Evolutionary conservation across 2,329 filamentous ascomycete genomes (phyloP).

Genomic region (Epichloe sibirici): DNA sequence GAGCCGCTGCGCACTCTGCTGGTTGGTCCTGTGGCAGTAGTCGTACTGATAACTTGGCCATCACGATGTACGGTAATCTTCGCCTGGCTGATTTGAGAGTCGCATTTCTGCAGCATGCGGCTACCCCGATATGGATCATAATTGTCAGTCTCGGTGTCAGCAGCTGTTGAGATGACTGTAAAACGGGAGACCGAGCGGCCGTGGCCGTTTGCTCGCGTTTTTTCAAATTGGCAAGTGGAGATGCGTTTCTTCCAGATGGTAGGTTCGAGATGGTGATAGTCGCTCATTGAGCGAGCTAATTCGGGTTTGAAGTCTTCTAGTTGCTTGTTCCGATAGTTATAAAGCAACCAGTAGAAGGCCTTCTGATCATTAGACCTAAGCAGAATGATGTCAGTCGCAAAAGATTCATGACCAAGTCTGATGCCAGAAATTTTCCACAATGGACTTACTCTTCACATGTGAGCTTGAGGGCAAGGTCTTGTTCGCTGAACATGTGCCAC

Average conservation of each 20-base stretch:
- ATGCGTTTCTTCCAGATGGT: conserved; percentile 45
- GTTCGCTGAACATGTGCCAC: conserved; percentile 76
- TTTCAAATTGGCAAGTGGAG: conserved; percentile 48
- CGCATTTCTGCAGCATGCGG: conserved; percentile 27
- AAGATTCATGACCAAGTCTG: neutral
- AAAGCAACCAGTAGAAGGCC: conserved; percentile 77
- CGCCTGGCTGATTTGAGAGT: conserved; percentile 45
- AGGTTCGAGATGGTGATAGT: conserved; percentile 70
- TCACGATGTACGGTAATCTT: conserved; percentile 58
- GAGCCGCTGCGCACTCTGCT: conserved; percentile 25
- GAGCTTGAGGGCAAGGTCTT: conserved; percentile 59
- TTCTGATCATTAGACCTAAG: conserved; percentile 79
- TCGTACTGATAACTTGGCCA: conserved; percentile 16
- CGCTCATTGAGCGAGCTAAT: conserved; percentile 75
- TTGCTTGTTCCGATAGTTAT: conserved; percentile 71
- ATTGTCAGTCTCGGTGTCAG: conserved; percentile 44
- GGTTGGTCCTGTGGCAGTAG: conserved; percentile 15
- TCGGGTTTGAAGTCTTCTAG: conserved; percentile 77
- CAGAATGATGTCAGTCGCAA: conserved; percentile 15
- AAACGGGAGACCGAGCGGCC: conserved; percentile 47
- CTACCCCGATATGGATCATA: conserved; percentile 80
- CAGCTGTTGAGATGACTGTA: conserved; percentile 51
- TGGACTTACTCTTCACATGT: conserved; percentile 46
- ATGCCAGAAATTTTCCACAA: neutral
- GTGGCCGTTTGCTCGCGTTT: conserved; percentile 32